phyloP scores from a whole-genome alignment of 306 rosid species.

The Rubus idaeus region DNA sequence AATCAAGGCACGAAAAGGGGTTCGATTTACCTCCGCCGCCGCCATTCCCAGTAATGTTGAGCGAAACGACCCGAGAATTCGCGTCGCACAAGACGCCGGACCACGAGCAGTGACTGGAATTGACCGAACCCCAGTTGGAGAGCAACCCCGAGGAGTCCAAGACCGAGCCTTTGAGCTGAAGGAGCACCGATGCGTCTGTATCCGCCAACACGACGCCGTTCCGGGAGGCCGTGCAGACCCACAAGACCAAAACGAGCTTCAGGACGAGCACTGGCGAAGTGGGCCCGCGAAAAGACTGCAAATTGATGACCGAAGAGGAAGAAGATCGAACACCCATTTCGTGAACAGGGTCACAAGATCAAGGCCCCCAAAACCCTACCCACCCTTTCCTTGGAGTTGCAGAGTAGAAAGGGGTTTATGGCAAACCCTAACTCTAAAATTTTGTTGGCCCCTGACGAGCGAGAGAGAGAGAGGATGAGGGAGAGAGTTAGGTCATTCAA shows the following conservation, averaged over 20 bases:
- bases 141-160: constrained; percentile 67
- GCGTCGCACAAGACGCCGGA: constrained; percentile 66
- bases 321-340: constrained; percentile 60
- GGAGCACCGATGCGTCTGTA: constrained; percentile 72
- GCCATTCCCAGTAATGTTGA: constrained; percentile 65
- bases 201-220: constrained; percentile 29
- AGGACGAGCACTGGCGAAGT: constrained; percentile 17
- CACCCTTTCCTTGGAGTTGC: constrained; percentile 15
- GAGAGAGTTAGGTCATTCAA: constrained; percentile 26
- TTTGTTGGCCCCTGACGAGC: constrained; percentile 17
- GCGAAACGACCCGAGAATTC: constrained; percentile 53
- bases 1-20: constrained; percentile 42
- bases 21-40: constrained; percentile 26
- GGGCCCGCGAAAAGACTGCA: constrained; percentile 26
- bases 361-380: constrained; percentile 29
- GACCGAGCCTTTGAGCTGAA: constrained; percentile 57
- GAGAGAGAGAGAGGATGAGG: not conserved
- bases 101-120: constrained; percentile 56
- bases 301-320: constrained; percentile 43
- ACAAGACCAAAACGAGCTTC: constrained; percentile 27
- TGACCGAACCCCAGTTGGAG: constrained; percentile 44
- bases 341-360: constrained; percentile 30
- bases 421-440: constrained; percentile 69
- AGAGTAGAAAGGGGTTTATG: constrained; percentile 35
- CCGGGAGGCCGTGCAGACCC: constrained; percentile 10